Base-by-base conservation (phyloP, 1,284 basidiomycete genomes). In the Sanghuangporus sanghuang region DNA sequence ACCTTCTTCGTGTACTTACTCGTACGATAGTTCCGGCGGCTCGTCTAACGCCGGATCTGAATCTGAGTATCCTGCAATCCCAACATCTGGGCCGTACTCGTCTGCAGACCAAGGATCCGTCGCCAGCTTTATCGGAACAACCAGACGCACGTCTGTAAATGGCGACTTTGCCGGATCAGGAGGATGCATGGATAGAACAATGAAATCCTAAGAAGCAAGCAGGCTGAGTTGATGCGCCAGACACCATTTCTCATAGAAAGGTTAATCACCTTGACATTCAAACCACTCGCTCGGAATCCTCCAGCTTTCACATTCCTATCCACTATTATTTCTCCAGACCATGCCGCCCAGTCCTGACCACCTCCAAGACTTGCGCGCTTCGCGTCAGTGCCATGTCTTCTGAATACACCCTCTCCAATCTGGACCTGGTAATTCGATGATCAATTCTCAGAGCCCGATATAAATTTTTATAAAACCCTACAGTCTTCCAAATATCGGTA, bases 401-500 rank as follows among this genome's bases (percentile, higher is more conserved):
- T 78, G 67, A 90, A 88, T 3, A 73, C 74, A 3, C 81, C 89
- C 68, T 86, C 83, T 18, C 88, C 88, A 50, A 90, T 84, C 40
- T 63, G 61, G 8, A 27, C 23, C 59, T 61, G 46, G 11, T 18
- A 18, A 39, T 23, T 14, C 8, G 12, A 42, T 27, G 36, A 16
- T 61, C 39, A 61, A 32, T 6, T 59, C 48, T 16, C 8, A 49
- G 7, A 9, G 42, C 5, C 11, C 0, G 8, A 35, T 2, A 46
- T 23, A 57, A 59, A 74, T 77, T 12, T 27, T 11, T 2, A 59
- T 65, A 21, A 18, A 42, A 38, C 12, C 49, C 18, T 40, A 84
- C 81, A 0, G 84, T 79, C 61, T 82, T 77, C 87, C 88, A 90
- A 50, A 90, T 90, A 67, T 89, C 84, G 0, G 86, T 82, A 70